Percentiles rank a stretch among this genome's conserved stretches.
These are phyloP conservation scores for Fusarium scirpi DNA, from an alignment of 2,329 filamentous ascomycete genomes.

Conservation along the genomic window DNA sequence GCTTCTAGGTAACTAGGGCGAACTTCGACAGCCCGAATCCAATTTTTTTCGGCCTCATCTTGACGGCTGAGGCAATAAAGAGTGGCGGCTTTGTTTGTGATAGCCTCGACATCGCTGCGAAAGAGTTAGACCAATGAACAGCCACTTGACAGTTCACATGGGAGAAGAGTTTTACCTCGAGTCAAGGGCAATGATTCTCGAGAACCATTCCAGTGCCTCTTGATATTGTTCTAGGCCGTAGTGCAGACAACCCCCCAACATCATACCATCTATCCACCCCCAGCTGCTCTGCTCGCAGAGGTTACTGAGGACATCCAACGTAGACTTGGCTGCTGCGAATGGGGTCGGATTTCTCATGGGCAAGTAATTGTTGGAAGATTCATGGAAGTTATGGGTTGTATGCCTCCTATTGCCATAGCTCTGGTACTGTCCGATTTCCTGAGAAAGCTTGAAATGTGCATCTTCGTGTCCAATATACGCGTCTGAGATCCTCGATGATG, in stretches of 20 bases:
- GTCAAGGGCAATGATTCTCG: conserved; percentile 69
- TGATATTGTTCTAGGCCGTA: conserved; percentile 90
- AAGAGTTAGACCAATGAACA: conserved; percentile 49
- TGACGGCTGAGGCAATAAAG: conserved; percentile 85
- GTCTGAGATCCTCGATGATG: conserved; percentile 31
- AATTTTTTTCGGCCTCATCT: conserved; percentile 86
- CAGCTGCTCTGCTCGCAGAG: conserved; percentile 84
- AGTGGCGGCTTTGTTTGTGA: conserved; percentile 92
- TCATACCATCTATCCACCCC: conserved; percentile 93
- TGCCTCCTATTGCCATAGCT: conserved; percentile 31
- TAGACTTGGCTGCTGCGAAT: conserved; percentile 69
- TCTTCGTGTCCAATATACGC: conserved; percentile 9
- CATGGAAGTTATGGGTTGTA: conserved; percentile 19
- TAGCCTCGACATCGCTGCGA: conserved; percentile 85
- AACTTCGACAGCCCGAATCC: conserved; percentile 84
- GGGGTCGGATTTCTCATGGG: conserved; percentile 52
- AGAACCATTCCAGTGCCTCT: conserved; percentile 80
- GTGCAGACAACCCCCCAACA: conserved; percentile 89
- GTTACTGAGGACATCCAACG: conserved; percentile 77
- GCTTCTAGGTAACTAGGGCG: conserved; percentile 93
- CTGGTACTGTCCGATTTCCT: conserved; percentile 19
- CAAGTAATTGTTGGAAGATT: conserved; percentile 25
- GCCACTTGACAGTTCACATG: conserved; percentile 49
- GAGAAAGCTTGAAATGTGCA: conserved; percentile 8
- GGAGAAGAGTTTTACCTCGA: conserved; percentile 60